Percentiles rank a stretch among this genome's conserved stretches.
These are phyloP conservation scores for Postia placenta DNA, from an alignment of 768 basidiomycete genomes.

Conservation along the genomic window DNA sequence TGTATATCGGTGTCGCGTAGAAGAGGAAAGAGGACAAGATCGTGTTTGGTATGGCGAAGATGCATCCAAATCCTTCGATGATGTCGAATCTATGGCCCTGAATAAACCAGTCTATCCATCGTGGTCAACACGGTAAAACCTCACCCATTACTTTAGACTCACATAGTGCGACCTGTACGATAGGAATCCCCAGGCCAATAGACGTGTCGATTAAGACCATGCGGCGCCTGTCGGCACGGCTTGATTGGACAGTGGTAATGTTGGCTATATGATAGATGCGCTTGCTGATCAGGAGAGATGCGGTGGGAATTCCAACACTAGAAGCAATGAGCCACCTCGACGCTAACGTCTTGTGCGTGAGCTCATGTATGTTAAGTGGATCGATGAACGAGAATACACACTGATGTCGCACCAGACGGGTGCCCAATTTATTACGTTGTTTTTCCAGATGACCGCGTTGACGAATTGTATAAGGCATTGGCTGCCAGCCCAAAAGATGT, in stretches of 20 bases:
- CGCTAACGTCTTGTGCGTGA: too few relatives aligned
- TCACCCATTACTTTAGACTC: slow-evolving; percentile 5
- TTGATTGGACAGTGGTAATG: slow-evolving; percentile 25
- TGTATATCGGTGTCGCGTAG: slow-evolving; percentile 22
- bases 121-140: neutral
- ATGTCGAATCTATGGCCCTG: slow-evolving; percentile 64
- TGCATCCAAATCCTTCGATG: slow-evolving; percentile 50
- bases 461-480: slow-evolving; percentile 54
- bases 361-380: too few relatives aligned
- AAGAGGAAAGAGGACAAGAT: slow-evolving; percentile 26
- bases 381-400: slow-evolving; percentile 24
- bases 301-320: slow-evolving; percentile 31
- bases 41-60: slow-evolving; percentile 35
- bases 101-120: slow-evolving; percentile 42
- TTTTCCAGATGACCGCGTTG: slow-evolving; percentile 67
- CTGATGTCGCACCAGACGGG: slow-evolving; percentile 56
- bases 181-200: slow-evolving; percentile 26
- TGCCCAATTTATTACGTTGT: slow-evolving; percentile 40
- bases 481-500: slow-evolving; percentile 62
- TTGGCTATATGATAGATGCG: slow-evolving; percentile 41
- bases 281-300: slow-evolving; percentile 42
- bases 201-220: slow-evolving; percentile 24
- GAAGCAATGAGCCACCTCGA: slow-evolving; percentile 31
- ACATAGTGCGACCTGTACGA: slow-evolving; percentile 26
- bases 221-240: slow-evolving; percentile 25